phyloP scores from a whole-genome alignment of 768 basidiomycete species.

The Xanthoconium stramineum region DNA sequence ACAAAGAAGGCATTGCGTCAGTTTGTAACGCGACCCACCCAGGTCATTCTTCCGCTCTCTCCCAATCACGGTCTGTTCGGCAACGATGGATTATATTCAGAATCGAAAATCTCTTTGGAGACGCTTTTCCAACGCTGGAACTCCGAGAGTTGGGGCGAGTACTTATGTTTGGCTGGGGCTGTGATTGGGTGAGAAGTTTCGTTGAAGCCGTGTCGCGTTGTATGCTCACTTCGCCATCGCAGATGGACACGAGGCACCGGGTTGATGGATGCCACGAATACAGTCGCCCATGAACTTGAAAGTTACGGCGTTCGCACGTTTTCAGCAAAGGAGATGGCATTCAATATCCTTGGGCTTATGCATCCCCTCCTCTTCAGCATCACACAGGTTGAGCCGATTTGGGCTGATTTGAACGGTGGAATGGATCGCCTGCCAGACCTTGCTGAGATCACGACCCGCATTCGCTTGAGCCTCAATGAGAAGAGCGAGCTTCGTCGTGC shows the following conservation, averaged over 20 bases:
- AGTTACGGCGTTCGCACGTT: constrained; percentile 93
- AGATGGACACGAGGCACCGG: constrained; percentile 99
- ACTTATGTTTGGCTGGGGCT: constrained; percentile 95
- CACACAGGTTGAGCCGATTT: constrained; percentile 98
- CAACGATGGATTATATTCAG: constrained; percentile 96
- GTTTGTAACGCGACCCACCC: constrained; percentile 96
- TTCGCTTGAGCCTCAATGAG: constrained; percentile 75
- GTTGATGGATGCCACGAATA: constrained; percentile 93
- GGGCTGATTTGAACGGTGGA: constrained; percentile 98
- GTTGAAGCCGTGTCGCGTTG: constrained; percentile 6
- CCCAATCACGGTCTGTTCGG: constrained; percentile 99
- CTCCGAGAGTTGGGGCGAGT: constrained; percentile 99
- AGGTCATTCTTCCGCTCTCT: constrained; percentile 95
- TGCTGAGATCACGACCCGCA: constrained; percentile 85
- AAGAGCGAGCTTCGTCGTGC: constrained; percentile 93
- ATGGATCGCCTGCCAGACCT: constrained; percentile 97
- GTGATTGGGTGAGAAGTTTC: constrained; percentile 80
- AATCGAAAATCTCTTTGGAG: constrained; percentile 97
- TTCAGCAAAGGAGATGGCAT: constrained; percentile 99
- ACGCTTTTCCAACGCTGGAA: constrained; percentile 98
- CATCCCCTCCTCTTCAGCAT: constrained; percentile 99
- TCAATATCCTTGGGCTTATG: constrained; percentile 99
- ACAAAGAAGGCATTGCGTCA: constrained; percentile 95
- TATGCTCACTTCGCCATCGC: constrained; percentile 7
- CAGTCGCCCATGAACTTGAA: constrained; percentile 92